Conservation (phyloP, 2,329 filamentous ascomycete genomes). For the Apiospora hydei region DNA sequence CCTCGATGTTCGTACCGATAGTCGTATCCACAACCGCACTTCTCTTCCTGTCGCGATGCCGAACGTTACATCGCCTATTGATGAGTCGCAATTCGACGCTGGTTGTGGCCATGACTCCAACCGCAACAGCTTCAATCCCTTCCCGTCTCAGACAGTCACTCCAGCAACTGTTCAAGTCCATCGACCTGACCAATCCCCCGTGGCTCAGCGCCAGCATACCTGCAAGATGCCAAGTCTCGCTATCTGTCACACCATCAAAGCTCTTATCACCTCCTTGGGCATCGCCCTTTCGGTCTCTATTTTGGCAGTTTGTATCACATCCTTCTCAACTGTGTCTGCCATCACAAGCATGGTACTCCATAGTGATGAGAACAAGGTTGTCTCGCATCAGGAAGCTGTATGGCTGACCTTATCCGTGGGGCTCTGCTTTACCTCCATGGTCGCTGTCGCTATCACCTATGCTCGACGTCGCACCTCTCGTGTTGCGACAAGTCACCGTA, state of each 20-base stretch:
- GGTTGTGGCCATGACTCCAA: not conserved
- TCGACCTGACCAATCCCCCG: not conserved
- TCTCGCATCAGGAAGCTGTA: too few relatives aligned
- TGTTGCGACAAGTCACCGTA: not conserved
- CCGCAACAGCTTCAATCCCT: not conserved
- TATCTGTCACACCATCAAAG: not conserved
- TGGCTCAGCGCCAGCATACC: not conserved
- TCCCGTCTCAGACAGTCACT: not conserved
- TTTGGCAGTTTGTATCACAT: not conserved
- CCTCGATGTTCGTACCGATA: not conserved
- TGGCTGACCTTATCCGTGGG: not conserved
- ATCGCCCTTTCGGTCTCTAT: not conserved
- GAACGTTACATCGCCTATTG: slow-evolving; percentile 16
- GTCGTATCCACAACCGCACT: not conserved
- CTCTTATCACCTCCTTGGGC: fast-evolving
- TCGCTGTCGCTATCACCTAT: not conserved
- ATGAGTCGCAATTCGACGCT: not conserved
- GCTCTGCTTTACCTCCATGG: not conserved
- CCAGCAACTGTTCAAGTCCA: not conserved
- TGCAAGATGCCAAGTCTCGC: not conserved
- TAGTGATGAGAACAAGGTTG: not conserved
- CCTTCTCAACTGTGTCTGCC: not conserved
- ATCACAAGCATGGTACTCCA: not conserved
- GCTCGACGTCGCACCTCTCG: not conserved
- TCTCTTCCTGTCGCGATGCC: slow-evolving; percentile 23